A percentile compares a stretch with the other conserved stretches of the same genome.
Evolutionary conservation across 2,329 filamentous ascomycete genomes (phyloP).

Genomic region (Alternaria rosae): DNA sequence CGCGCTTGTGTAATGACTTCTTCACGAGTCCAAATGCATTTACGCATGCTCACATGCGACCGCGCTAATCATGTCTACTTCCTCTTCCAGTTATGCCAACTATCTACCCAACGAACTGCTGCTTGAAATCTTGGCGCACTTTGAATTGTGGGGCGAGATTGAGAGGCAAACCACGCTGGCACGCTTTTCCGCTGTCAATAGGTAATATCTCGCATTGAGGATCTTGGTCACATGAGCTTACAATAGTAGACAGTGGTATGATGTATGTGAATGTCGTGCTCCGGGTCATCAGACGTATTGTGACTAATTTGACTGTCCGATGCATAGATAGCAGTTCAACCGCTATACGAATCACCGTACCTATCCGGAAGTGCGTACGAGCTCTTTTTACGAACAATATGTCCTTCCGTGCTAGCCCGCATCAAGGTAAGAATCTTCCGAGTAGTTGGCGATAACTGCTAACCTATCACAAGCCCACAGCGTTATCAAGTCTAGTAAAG

Average conservation of each 20-base stretch:
- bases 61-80: conserved; percentile 4
- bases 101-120: conserved; percentile 65
- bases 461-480: conserved; percentile 48
- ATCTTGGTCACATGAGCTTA: conserved; percentile 2
- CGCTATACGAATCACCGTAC: conserved; percentile 62
- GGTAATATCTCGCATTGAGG: conserved; percentile 22
- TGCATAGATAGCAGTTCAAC: conserved; percentile 49
- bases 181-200: conserved; percentile 57
- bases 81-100: conserved; percentile 18
- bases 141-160: conserved; percentile 40
- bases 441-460: neutral
- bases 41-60: neutral
- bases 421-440: conserved; percentile 38
- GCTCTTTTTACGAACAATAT: conserved; percentile 63
- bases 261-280: conserved; percentile 36
- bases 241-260: conserved; percentile 62
- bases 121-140: conserved; percentile 57
- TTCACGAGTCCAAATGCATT: neutral
- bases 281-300: neutral
- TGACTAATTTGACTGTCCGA: neutral
- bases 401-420: conserved; percentile 59
- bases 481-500: conserved; percentile 60
- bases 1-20: neutral
- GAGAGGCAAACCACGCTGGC: conserved; percentile 58
- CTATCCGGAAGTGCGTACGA: conserved; percentile 62